phyloP scores from a whole-genome alignment of 345 rosid genomes.

The Dipteronia sinensis region DNA sequence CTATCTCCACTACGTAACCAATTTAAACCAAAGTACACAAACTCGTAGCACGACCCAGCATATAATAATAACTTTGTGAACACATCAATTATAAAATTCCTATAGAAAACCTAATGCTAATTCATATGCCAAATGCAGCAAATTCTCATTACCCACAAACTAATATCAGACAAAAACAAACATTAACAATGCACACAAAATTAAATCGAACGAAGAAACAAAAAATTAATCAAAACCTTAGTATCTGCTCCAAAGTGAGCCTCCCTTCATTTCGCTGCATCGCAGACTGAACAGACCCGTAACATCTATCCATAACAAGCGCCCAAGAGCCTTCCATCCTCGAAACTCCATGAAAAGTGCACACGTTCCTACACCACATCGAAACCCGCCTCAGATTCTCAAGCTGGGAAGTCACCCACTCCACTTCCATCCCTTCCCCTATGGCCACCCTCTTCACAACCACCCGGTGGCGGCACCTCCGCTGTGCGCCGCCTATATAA shows the following conservation, averaged over 20 bases:
- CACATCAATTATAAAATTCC: no score
- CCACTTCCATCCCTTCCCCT: conserved; percentile 72
- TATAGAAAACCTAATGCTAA: no score
- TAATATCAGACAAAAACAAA: not conserved
- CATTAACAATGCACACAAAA: not conserved
- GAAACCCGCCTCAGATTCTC: conserved; percentile 71
- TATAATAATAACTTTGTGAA: no score
- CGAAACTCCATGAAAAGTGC: conserved; percentile 83
- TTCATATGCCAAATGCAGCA: no score
- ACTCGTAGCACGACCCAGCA: not conserved
- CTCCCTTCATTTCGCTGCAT: conserved; percentile 92
- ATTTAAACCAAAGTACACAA: not conserved
- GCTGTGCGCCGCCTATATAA: conserved; percentile 43
- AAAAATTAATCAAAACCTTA: conserved; percentile 51
- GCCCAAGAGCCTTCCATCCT: conserved; percentile 65
- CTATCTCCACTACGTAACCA: not conserved
- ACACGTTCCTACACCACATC: conserved; percentile 95
- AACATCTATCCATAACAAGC: conserved; percentile 80
- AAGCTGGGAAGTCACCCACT: conserved; percentile 81
- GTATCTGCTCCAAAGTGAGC: conserved; percentile 92
- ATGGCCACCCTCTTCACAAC: conserved; percentile 72
- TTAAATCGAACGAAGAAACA: not conserved
- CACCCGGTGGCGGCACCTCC: conserved; percentile 68
- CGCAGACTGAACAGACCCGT: conserved; percentile 85
- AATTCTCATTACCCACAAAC: not conserved